A percentile compares a stretch with the other conserved stretches of the same genome.
phyloP scores from a whole-genome alignment of 129 eudicot genomes.

The Saposhnikovia divaricata region DNA sequence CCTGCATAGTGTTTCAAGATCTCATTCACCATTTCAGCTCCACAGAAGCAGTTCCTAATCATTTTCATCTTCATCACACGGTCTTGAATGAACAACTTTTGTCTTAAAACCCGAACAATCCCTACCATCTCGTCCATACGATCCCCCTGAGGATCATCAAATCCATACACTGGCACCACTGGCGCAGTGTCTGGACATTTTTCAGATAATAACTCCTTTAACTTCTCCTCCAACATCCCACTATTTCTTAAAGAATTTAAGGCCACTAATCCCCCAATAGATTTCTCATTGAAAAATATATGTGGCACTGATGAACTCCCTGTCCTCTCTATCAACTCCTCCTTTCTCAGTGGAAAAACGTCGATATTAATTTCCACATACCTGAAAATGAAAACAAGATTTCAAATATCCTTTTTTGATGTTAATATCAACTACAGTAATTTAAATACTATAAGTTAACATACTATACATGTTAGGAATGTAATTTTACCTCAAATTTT shows the following conservation, averaged over 20 bases:
- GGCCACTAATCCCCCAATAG: constrained; percentile 81
- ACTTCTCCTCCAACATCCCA: constrained; percentile 60
- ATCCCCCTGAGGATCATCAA: constrained; percentile 73
- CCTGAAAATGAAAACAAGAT: not conserved
- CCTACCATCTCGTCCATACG: constrained; percentile 47
- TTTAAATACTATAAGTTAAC: not conserved
- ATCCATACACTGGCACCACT: constrained; percentile 64
- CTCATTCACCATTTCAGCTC: constrained; percentile 62
- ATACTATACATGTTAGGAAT: not conserved
- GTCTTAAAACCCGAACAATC: constrained; percentile 54
- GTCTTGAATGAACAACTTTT: constrained; percentile 67
- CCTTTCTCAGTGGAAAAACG: constrained; percentile 35
- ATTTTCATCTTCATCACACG: constrained; percentile 77
- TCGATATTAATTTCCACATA: constrained; percentile 53
- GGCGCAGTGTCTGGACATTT: constrained; percentile 78
- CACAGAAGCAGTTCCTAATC: constrained; percentile 74
- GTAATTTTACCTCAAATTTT: constrained; percentile 13
- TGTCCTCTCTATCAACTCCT: constrained; percentile 33
- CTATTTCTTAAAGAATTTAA: constrained; percentile 80
- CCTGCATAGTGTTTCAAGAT: constrained; percentile 43
- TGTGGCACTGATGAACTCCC: constrained; percentile 64
- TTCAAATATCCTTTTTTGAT: not conserved
- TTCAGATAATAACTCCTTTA: constrained; percentile 53
- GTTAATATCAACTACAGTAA: not conserved
- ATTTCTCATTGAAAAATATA: constrained; percentile 72